These are phyloP conservation scores for Spathaspora gorwiae DNA, from an alignment of 805 yeast species.

Conservation along the genomic window DNA sequence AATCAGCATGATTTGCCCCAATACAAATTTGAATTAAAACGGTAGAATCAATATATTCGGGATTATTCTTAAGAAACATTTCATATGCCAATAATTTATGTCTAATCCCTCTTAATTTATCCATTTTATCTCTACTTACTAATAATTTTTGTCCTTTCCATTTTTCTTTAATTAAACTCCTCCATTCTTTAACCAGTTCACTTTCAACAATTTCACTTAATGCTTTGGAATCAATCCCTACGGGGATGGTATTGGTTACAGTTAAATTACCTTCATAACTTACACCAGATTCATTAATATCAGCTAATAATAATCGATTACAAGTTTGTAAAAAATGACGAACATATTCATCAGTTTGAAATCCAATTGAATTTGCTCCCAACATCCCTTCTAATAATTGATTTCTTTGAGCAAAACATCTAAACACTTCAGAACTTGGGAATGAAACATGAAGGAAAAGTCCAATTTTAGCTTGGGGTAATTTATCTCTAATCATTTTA, in stretches of 20 bases:
- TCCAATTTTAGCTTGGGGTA: conserved; percentile 86
- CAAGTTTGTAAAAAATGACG: conserved; percentile 92
- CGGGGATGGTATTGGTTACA: conserved; percentile 57
- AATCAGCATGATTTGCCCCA: conserved; percentile 47
- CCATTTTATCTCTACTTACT: conserved; percentile 85
- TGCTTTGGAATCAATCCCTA: conserved; percentile 71
- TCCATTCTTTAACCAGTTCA: conserved; percentile 59
- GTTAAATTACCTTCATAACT: conserved; percentile 56
- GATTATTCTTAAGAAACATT: conserved; percentile 64
- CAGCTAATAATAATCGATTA: conserved; percentile 77
- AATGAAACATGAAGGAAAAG: conserved; percentile 90
- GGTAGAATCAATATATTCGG: conserved; percentile 61
- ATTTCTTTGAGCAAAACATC: conserved; percentile 87
- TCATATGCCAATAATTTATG: conserved; percentile 88
- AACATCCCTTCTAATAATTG: conserved; percentile 74
- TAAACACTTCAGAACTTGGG: conserved; percentile 91
- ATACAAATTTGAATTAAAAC: conserved; percentile 81
- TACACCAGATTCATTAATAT: conserved; percentile 59
- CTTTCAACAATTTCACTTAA: conserved; percentile 44
- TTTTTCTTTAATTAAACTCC: conserved; percentile 64
- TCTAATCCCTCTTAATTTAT: conserved; percentile 80
- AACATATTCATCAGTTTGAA: conserved; percentile 90
- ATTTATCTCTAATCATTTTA: conserved; percentile 64
- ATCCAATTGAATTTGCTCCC: conserved; percentile 83
- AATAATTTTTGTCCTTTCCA: conserved; percentile 72